A percentile compares a stretch with the other conserved stretches of the same genome.
Conservation (phyloP, 2,329 filamentous ascomycete genomes). For the Proliferodiscus dingleyae region DNA sequence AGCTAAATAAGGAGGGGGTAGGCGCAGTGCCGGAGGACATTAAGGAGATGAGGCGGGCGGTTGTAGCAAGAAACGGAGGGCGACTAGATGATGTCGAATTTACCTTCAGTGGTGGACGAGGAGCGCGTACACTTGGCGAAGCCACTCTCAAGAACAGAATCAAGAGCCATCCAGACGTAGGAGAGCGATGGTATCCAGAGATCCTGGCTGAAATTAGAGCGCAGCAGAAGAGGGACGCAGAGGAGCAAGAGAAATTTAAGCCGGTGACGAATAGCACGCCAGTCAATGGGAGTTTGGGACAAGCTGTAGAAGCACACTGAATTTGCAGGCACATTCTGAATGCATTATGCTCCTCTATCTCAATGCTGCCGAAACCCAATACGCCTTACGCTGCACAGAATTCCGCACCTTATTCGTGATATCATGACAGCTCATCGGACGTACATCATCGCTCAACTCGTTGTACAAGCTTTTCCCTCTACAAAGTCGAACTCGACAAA, state of each 20-base stretch:
- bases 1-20: constrained; percentile 38
- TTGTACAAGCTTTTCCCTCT: constrained; percentile 1
- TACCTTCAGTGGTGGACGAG: constrained; percentile 68
- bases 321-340: constrained; percentile 8
- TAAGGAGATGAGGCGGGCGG: constrained; percentile 52
- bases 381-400: constrained; percentile 21
- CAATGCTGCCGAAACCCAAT: constrained; percentile 15
- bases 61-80: constrained; percentile 51
- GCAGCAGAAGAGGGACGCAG: constrained; percentile 46
- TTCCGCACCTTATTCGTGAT: constrained; percentile 5
- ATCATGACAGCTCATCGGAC: constrained; percentile 4
- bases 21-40: constrained; percentile 55
- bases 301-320: constrained; percentile 39
- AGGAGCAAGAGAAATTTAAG: constrained; percentile 26
- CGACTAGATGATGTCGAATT: constrained; percentile 76
- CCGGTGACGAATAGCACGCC: constrained; percentile 12
- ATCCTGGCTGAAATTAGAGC: constrained; percentile 48
- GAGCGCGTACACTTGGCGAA: constrained; percentile 64
- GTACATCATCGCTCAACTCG: background rate
- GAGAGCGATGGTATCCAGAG: constrained; percentile 73
- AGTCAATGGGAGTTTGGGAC: constrained; percentile 23
- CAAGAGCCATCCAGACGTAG: constrained; percentile 84
- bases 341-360: constrained; percentile 11
- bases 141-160: constrained; percentile 79
- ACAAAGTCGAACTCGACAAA: background rate